phyloP scores from a whole-genome alignment of 1,139 yeast genomes.

The Yamadazyma mexicana region DNA sequence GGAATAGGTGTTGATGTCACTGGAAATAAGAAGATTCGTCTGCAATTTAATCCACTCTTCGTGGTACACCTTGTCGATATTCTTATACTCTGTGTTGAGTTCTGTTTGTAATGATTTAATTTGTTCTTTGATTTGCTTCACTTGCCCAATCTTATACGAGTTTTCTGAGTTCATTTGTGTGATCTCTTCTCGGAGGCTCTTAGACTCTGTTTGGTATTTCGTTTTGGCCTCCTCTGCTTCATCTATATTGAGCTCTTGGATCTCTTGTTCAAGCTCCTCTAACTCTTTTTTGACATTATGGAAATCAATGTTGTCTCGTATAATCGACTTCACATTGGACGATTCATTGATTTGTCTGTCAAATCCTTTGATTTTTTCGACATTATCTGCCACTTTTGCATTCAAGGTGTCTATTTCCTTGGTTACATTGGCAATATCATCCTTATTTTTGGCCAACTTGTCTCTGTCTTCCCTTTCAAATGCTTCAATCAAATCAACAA shows the following conservation, averaged over 20 bases:
- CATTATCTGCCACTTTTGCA: slow-evolving; percentile 4
- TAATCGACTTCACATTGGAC: slow-evolving; percentile 35
- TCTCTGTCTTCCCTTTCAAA: slow-evolving; percentile 22
- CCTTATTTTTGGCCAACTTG: slow-evolving; percentile 20
- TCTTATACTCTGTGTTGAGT: slow-evolving; percentile 66
- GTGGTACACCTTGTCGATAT: slow-evolving; percentile 63
- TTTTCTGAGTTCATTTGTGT: slow-evolving; percentile 63
- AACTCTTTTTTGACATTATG: slow-evolving; percentile 30
- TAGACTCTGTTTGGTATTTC: slow-evolving; percentile 62
- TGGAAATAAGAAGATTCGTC: slow-evolving; percentile 75
- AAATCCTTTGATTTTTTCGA: slow-evolving; percentile 18
- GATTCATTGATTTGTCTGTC: slow-evolving; percentile 38
- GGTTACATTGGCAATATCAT: slow-evolving; percentile 12
- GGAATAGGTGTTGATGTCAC: slow-evolving; percentile 79
- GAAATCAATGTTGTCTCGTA: slow-evolving; percentile 42
- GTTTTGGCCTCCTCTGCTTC: slow-evolving; percentile 68
- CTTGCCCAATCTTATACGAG: slow-evolving; percentile 82
- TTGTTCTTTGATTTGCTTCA: slow-evolving; percentile 80
- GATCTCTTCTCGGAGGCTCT: slow-evolving; percentile 52
- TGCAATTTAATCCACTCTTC: slow-evolving; percentile 76
- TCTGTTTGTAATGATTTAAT: slow-evolving; percentile 56
- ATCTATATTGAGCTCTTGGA: slow-evolving; percentile 40
- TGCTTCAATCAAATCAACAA: slow-evolving; percentile 15
- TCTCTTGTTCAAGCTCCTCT: slow-evolving; percentile 26
- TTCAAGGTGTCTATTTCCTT: slow-evolving; percentile 21